phyloP scores from a whole-genome alignment of 768 basidiomycete genomes.

The Boletus edulis region DNA sequence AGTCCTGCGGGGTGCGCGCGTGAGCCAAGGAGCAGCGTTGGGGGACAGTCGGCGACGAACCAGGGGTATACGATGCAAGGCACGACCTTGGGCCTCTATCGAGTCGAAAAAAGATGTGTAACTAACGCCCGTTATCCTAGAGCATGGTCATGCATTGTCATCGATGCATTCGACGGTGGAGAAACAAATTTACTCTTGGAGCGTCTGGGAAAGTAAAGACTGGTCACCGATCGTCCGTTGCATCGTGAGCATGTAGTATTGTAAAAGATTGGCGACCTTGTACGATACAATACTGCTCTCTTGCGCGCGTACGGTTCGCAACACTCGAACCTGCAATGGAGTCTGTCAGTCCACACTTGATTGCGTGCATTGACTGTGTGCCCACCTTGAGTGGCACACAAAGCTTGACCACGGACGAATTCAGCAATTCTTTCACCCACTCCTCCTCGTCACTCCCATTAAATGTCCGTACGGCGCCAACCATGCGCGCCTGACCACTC shows the following conservation, averaged over 20 bases:
- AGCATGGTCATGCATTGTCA: not conserved
- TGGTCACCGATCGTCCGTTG: slow-evolving; percentile 84
- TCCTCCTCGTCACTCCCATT: slow-evolving; percentile 65
- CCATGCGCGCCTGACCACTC: slow-evolving; percentile 55
- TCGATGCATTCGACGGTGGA: not conserved
- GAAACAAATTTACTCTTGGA: slow-evolving; percentile 73
- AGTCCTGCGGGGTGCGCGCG: slow-evolving; percentile 40
- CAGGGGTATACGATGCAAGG: slow-evolving; percentile 49
- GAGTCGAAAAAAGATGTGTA: slow-evolving; percentile 87
- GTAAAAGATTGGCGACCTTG: slow-evolving; percentile 91
- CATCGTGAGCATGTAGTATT: slow-evolving; percentile 95
- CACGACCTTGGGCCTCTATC: slow-evolving; percentile 79
- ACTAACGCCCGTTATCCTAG: slow-evolving; percentile 75
- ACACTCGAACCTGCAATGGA: slow-evolving; percentile 66
- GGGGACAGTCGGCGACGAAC: slow-evolving; percentile 35
- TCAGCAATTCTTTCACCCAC: slow-evolving; percentile 78
- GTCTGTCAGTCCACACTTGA: not conserved
- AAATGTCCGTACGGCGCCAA: slow-evolving; percentile 64
- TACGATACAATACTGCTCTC: slow-evolving; percentile 91
- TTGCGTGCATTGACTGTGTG: not conserved
- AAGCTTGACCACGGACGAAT: slow-evolving; percentile 79
- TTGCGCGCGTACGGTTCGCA: slow-evolving; percentile 90
- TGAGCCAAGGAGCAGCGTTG: not conserved
- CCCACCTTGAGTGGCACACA: slow-evolving; percentile 85
- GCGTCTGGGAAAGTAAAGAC: slow-evolving; percentile 69